Conservation (phyloP, 2,329 filamentous ascomycete genomes). For the Cercospora zeina region DNA sequence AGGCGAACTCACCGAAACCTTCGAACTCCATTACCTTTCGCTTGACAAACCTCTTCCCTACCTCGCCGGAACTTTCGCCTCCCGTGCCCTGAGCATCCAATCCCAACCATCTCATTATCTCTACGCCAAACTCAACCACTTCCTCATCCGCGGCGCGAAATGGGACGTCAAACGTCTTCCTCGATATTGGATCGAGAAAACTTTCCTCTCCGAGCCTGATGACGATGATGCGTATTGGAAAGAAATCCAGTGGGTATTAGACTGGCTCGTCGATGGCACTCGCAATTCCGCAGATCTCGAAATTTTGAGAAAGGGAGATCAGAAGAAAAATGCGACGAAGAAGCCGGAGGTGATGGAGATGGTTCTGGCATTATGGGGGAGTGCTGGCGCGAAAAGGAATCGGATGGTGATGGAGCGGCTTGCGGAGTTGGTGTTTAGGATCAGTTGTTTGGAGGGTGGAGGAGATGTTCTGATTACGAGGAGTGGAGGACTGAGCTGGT, state of each 20-base stretch:
- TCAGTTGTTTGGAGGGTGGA: constrained; percentile 66
- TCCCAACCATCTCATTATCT: constrained; percentile 76
- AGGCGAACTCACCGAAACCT: constrained; percentile 76
- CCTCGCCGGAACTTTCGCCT: constrained; percentile 73
- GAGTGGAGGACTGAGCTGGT: constrained; percentile 73
- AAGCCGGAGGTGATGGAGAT: constrained; percentile 50
- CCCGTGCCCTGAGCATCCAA: constrained; percentile 67
- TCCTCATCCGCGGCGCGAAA: constrained; percentile 72
- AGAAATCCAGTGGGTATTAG: constrained; percentile 73
- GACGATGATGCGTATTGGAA: constrained; percentile 71
- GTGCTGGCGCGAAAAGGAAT: constrained; percentile 61
- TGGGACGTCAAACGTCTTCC: constrained; percentile 66
- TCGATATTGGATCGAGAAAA: constrained; percentile 64
- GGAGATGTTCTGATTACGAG: constrained; percentile 80
- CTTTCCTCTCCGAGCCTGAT: constrained; percentile 71
- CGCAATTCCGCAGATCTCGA: constrained; percentile 60
- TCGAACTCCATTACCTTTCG: constrained; percentile 52
- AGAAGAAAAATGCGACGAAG: constrained; percentile 58
- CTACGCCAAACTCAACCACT: constrained; percentile 83
- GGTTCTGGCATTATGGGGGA: constrained; percentile 65
- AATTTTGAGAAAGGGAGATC: constrained; percentile 63
- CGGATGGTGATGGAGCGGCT: constrained; percentile 61
- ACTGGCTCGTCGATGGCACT: constrained; percentile 68
- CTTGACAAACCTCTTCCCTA: constrained; percentile 58
- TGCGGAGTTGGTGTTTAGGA: constrained; percentile 62